Conservation (phyloP, 2,329 filamentous ascomycete genomes). For the Cadophora luteo-olivacea region DNA sequence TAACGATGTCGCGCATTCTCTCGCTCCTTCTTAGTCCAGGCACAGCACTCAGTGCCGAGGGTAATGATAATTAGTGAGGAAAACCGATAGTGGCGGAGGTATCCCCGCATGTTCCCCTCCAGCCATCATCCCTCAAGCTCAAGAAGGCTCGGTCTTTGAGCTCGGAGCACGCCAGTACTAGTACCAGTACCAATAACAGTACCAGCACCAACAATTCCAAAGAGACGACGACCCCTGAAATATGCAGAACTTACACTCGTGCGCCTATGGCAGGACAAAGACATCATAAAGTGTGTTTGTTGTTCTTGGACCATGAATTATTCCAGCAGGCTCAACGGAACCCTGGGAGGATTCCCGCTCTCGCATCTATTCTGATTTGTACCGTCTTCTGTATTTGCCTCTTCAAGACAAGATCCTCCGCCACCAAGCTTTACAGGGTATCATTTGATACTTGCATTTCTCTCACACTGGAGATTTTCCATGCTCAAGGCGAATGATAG, state of each 20-base stretch:
- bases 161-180: not conserved
- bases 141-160: not conserved
- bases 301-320: not conserved
- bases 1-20: constrained; percentile 18
- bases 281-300: not conserved
- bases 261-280: not conserved
- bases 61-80: not conserved
- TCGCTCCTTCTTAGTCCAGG: constrained; percentile 16
- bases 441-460: not conserved
- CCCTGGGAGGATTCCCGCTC: not conserved
- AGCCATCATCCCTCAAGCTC: not conserved
- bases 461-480: not conserved
- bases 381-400: not conserved
- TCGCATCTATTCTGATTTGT: not conserved
- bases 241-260: not conserved
- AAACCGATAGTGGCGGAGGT: not conserved
- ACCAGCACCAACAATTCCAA: not conserved
- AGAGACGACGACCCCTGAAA: too few species aligned
- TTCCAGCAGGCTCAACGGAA: not conserved
- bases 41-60: constrained; percentile 5
- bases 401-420: constrained; percentile 5
- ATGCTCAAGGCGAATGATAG: not conserved
- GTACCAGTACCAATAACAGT: not conserved
- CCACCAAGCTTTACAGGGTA: not conserved
- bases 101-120: not conserved